A percentile compares a stretch with the other conserved stretches of the same genome.
These are phyloP conservation scores for Ensete ventricosum DNA, from an alignment of 176 grass and related monocot species.

Conservation along the genomic window DNA sequence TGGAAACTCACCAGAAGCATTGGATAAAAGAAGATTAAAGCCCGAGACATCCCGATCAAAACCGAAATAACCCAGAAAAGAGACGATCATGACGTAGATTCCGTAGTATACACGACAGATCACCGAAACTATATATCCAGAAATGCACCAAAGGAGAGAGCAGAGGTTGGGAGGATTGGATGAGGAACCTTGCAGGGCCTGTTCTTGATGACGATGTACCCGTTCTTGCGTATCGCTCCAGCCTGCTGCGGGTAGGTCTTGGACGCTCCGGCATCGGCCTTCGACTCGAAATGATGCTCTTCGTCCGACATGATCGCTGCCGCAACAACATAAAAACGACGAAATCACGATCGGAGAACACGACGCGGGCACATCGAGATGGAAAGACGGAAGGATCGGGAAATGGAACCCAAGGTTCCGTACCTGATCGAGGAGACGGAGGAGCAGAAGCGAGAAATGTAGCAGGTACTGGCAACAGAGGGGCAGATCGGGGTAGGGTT, in stretches of 20 bases:
- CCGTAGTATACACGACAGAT: background rate
- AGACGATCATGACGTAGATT: background rate
- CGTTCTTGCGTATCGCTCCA: background rate
- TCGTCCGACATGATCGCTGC: background rate
- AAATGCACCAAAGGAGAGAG: background rate
- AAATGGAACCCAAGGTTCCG: background rate
- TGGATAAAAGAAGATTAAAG: too few species aligned
- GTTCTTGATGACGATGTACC: background rate
- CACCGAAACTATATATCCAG: background rate
- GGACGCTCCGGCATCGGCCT: background rate
- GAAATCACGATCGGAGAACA: background rate
- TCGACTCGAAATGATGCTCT: background rate
- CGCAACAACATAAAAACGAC: background rate
- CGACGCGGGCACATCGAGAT: background rate
- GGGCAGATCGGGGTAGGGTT: too few species aligned
- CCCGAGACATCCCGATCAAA: too few species aligned
- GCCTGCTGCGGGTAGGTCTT: constrained; percentile 1
- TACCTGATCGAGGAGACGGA: background rate
- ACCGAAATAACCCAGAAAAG: background rate
- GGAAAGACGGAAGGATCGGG: background rate
- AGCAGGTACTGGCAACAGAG: too few species aligned
- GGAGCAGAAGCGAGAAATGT: background rate
- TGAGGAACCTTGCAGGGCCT: background rate
- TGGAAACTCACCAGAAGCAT: too few species aligned
- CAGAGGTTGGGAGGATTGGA: background rate